Evolutionary conservation across 768 basidiomycete genomes (phyloP).

Genomic region (Nevesoporus exiguus): DNA sequence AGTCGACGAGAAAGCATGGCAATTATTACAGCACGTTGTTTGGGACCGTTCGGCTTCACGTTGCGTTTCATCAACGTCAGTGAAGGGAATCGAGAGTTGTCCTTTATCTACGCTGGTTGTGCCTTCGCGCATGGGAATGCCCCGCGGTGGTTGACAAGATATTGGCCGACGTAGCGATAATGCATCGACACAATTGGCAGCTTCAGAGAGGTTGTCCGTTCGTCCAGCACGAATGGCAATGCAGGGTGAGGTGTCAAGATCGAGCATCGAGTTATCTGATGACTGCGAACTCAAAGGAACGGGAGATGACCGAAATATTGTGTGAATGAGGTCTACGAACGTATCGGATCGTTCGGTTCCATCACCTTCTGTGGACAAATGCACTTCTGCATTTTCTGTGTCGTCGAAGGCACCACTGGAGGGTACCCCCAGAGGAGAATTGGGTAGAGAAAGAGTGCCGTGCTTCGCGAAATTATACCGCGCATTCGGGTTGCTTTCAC

Average conservation of each 20-base stretch:
- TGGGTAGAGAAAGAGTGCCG: not conserved
- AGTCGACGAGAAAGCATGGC: not conserved
- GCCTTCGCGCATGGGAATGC: not conserved
- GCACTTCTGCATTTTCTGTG: conserved; percentile 3
- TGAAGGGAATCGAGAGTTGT: not conserved
- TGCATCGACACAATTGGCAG: not conserved
- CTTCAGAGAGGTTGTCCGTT: not conserved
- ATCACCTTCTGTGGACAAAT: not conserved
- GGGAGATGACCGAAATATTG: conserved; percentile 26
- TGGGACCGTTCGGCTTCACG: not conserved
- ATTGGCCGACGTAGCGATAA: not conserved
- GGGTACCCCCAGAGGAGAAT: not conserved
- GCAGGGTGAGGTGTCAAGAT: conserved; percentile 25
- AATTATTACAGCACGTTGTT: not conserved
- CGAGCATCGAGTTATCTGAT: conserved; percentile 16
- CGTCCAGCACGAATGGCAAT: not conserved
- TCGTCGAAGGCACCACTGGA: not conserved
- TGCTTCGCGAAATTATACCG: not conserved
- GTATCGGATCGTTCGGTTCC: not conserved
- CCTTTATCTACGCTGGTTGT: not conserved
- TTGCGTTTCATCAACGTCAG: not conserved
- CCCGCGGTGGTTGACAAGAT: not conserved
- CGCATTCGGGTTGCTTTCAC: not conserved
- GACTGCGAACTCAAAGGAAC: conserved; percentile 13
- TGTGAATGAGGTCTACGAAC: not conserved